Conservation (phyloP, 1,284 basidiomycete genomes). For the Austroboletus novae-zelandiae region DNA sequence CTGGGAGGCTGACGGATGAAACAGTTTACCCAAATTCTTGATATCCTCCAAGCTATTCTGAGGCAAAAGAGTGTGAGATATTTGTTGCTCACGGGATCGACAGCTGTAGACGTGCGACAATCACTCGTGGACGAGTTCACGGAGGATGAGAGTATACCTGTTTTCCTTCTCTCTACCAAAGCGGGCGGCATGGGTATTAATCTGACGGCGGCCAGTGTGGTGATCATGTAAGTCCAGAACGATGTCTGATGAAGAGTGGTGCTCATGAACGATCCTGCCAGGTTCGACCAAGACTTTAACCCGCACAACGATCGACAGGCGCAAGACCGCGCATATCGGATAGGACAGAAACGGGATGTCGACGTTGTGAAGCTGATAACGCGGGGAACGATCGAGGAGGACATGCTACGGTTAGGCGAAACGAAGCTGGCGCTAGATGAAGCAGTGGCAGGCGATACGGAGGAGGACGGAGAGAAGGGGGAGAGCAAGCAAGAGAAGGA, state of each 20-base stretch:
- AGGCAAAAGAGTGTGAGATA: conserved; percentile 76
- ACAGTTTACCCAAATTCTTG: conserved; percentile 92
- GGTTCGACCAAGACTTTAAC: conserved; percentile 98
- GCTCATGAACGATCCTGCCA: conserved; percentile 23
- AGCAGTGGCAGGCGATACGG: conserved; percentile 80
- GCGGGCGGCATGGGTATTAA: conserved; percentile 94
- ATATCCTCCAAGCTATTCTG: conserved; percentile 89
- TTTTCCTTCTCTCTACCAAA: conserved; percentile 95
- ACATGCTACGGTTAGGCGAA: conserved; percentile 86
- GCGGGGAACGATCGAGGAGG: conserved; percentile 92
- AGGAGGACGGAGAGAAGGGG: conserved; percentile 51
- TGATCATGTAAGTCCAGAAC: conserved; percentile 67
- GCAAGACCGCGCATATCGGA: conserved; percentile 97
- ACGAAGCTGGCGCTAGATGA: conserved; percentile 91
- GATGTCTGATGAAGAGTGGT: background rate
- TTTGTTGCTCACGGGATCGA: conserved; percentile 91
- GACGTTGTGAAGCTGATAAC: conserved; percentile 94
- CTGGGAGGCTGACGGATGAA: background rate
- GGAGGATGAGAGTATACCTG: conserved; percentile 86
- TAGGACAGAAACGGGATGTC: conserved; percentile 90
- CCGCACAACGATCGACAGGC: conserved; percentile 93
- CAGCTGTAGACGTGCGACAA: conserved; percentile 92
- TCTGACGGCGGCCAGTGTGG: conserved; percentile 88
- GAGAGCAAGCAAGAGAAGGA: conserved; percentile 71
- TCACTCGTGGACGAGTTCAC: conserved; percentile 95